Evolutionary conservation across 345 rosid genomes (phyloP), one percentile per base, ranked within the genome.

Genomic region (Melaleuca quinquenervia): DNA sequence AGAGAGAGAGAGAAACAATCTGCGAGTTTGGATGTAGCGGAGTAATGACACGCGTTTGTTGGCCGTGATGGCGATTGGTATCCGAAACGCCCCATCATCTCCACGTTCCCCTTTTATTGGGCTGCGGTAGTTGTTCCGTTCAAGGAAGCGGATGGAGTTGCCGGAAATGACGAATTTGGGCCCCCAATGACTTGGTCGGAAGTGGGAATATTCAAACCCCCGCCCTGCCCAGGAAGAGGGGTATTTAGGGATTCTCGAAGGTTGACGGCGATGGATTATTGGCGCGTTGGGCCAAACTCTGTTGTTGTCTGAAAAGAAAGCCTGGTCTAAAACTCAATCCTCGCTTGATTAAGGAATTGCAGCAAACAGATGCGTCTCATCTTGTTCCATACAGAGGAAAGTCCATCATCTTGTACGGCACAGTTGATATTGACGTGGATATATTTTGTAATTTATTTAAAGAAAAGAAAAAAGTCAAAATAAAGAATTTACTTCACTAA

Each of bases 1-100:
- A 84, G 70, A 86, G 82, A 11, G 85, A 44, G 76, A 85, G 44
- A 45, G 82, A 7, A 50, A n/a, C 41, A 45, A 82, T 82, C 89
- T 76, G 52, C n/a, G 88, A 84, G 55, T 88, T 87, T 85, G 89
- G 88, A 53, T 1, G 87, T 48, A 85, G 82, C 88, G 64, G 83
- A 87, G 49, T 8, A 48, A 58, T 11, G 86, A 27, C 80, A 32
- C 11, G 18, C 20, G 80, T 18, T 18, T 36, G 26, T 8, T 4
- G 11, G 11, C 24, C 86, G 50, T 27, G 86, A 52, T 50, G 80
- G 82, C 41, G 82, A 50, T 49, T 27, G 26, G 41, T 1, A 11
- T 13, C 16, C 24, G 76, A 44, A 60, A 13, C 41, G 80, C 75
- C 53, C 49, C 36, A 18, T 36, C 29, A 41, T 7, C 27, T 24